A percentile compares a stretch with the other conserved stretches of the same genome.
Evolutionary conservation across 371 early-diverging fungal species (phyloP).

Genomic region (Syncephalastrum monosporum): DNA sequence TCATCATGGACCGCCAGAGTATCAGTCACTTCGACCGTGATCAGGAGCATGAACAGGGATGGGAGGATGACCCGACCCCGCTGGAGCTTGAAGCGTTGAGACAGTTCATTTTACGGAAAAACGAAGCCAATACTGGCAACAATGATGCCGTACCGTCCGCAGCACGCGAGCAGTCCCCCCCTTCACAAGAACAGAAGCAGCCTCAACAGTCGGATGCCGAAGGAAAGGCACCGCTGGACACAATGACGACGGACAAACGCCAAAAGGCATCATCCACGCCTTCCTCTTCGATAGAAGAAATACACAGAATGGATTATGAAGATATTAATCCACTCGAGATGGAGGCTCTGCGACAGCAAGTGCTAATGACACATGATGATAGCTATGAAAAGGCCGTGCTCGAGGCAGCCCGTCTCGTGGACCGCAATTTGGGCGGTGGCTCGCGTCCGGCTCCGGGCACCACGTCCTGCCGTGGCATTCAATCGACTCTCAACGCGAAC

Average conservation of each 20-base stretch:
- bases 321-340: conserved; percentile 1
- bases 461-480: too few relatives aligned
- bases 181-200: too few relatives aligned
- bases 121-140: too few relatives aligned
- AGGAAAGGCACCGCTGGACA: not conserved
- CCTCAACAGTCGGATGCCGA: not conserved
- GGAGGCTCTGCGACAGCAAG: conserved; percentile 1
- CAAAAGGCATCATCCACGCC: too few relatives aligned
- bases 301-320: not conserved
- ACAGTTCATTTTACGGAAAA: not conserved
- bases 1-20: too few relatives aligned
- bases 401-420: conserved; percentile 3
- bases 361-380: not conserved
- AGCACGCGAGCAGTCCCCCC: too few relatives aligned
- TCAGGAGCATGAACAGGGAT: not conserved
- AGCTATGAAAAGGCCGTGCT: not conserved
- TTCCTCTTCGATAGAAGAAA: too few relatives aligned
- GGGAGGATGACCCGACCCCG: conserved; percentile 8
- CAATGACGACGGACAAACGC: too few relatives aligned
- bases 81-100: conserved; percentile 8
- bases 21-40: too few relatives aligned
- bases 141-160: too few relatives aligned
- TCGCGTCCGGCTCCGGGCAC: too few relatives aligned
- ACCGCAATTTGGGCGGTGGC: not conserved
- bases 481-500: too few relatives aligned